These are phyloP conservation scores for Chaetomium sp. DNA, from an alignment of 2,329 filamentous ascomycete species.

Conservation along the genomic window DNA sequence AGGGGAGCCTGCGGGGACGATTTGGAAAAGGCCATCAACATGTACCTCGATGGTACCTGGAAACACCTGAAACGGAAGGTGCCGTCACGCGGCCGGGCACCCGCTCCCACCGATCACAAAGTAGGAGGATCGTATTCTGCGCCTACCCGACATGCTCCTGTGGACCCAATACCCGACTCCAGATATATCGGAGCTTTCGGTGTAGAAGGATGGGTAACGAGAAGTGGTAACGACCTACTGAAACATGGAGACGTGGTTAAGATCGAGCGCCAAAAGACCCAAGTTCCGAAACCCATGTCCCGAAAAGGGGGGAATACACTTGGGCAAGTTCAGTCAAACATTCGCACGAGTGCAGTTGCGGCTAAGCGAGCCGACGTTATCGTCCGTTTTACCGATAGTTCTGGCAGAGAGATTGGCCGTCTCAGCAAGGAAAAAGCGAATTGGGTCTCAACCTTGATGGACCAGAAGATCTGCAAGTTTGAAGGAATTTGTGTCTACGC, in stretches of 20 bases:
- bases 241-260: conserved; percentile 76
- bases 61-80: conserved; percentile 36
- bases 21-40: conserved; percentile 58
- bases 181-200: conserved; percentile 90
- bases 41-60: conserved; percentile 66
- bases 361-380: conserved; percentile 74
- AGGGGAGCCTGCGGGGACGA: conserved; percentile 49
- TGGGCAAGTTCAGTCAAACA: conserved; percentile 29
- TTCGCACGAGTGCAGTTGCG: conserved; percentile 40
- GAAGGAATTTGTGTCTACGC: conserved; percentile 85
- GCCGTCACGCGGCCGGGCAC: background rate
- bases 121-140: background rate
- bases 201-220: conserved; percentile 84
- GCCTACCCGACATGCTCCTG: conserved; percentile 7
- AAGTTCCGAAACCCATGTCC: conserved; percentile 44
- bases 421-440: conserved; percentile 78
- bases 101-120: background rate
- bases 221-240: conserved; percentile 68
- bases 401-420: conserved; percentile 77
- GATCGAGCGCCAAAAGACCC: conserved; percentile 79
- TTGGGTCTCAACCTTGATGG: conserved; percentile 89
- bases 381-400: conserved; percentile 78
- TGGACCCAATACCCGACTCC: conserved; percentile 31
- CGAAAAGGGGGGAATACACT: conserved; percentile 40
- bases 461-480: conserved; percentile 82